Percentiles rank a stretch among this genome's conserved stretches.
Evolutionary conservation across 2,329 filamentous ascomycete species (phyloP).

Genomic region (Colletotrichum musae): DNA sequence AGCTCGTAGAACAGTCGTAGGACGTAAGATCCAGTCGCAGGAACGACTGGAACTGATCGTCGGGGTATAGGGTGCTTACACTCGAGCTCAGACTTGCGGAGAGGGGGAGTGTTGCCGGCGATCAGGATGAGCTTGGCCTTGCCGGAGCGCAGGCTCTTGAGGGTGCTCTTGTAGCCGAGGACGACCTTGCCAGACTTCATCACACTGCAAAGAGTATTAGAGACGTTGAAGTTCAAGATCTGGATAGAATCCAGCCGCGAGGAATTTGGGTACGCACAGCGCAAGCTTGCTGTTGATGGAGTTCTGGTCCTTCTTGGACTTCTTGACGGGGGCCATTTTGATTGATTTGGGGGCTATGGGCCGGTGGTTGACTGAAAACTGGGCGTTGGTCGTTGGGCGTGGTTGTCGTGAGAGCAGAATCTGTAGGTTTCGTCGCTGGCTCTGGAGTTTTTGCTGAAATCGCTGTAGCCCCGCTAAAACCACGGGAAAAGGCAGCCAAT

Average conservation of each 20-base stretch:
- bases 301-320: slow-evolving; percentile 89
- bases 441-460: slow-evolving; percentile 21
- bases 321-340: slow-evolving; percentile 79
- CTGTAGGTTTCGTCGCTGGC: neutral
- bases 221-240: neutral
- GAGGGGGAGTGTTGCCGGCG: slow-evolving; percentile 81
- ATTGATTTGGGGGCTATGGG: slow-evolving; percentile 55
- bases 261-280: slow-evolving; percentile 48
- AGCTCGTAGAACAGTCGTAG: too few relatives aligned
- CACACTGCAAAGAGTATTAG: slow-evolving; percentile 52
- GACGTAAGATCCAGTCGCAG: too few relatives aligned
- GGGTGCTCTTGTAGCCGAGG: slow-evolving; percentile 83
- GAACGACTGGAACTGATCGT: too few relatives aligned
- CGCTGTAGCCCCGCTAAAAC: neutral
- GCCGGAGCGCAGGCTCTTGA: slow-evolving; percentile 69
- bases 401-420: slow-evolving; percentile 14
- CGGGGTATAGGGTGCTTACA: too few relatives aligned
- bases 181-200: slow-evolving; percentile 84
- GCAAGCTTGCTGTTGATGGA: slow-evolving; percentile 71
- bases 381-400: slow-evolving; percentile 29
- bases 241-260: too few relatives aligned
- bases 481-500: slow-evolving; percentile 47
- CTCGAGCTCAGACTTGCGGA: too few relatives aligned
- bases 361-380: slow-evolving; percentile 13
- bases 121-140: slow-evolving; percentile 93